Evolutionary conservation across 176 grass and related monocot species (phyloP).

Genomic region (Hsuehochloa calcarea): DNA sequence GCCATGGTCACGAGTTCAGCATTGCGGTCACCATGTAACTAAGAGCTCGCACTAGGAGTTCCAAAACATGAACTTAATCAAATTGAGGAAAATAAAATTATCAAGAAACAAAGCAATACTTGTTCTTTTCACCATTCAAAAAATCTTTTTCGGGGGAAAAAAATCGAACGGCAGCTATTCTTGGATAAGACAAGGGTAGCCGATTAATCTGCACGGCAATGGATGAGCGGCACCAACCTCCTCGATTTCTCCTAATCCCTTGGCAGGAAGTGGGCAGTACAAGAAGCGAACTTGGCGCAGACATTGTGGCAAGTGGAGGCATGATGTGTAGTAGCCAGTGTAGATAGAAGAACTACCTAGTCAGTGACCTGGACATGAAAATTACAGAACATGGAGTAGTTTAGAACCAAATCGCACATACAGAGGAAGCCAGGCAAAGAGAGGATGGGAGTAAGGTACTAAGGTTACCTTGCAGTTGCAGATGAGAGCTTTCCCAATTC

Average conservation of each 20-base stretch:
- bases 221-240: constrained; percentile 25
- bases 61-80: neutral
- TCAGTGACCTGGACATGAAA: neutral
- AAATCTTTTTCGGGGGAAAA: accelerated
- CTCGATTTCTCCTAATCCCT: neutral
- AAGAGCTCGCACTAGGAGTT: neutral
- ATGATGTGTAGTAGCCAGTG: neutral
- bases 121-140: neutral
- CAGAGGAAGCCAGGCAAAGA: neutral
- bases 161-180: neutral
- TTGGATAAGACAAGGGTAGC: neutral
- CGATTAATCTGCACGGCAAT: neutral
- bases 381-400: neutral
- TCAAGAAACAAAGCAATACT: neutral
- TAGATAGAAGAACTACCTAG: neutral
- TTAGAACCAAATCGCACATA: neutral
- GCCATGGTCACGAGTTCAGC: neutral
- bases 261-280: neutral
- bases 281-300: constrained; percentile 19
- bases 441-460: neutral
- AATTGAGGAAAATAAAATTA: neutral
- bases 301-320: constrained; percentile 19
- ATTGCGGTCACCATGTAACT: neutral
- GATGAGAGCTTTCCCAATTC: neutral
- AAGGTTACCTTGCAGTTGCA: neutral